Evolutionary conservation across 768 basidiomycete genomes (phyloP), one percentile per base, ranked within the genome.

Genomic region (Tylopilus rubrobrunneus): DNA sequence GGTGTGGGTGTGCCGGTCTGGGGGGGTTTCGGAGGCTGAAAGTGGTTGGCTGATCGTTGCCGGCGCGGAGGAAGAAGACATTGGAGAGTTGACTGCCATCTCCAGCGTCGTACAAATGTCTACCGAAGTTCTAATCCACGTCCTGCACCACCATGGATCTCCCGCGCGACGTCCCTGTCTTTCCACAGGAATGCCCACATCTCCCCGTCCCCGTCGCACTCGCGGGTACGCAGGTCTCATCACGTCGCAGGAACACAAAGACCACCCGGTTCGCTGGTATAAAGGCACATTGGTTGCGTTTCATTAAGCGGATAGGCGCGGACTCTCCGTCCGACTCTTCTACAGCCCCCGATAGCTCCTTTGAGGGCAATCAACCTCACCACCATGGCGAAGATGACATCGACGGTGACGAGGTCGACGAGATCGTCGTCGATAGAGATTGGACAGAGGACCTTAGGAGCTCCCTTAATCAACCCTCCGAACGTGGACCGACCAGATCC

Each of bases 371-470:
- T 37, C 74, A 68, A 33, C 45, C 59, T 12, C 71, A 58, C n/a
- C 57, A 43, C 7, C 55, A 64, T 33, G 62, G 67, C 17, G 74
- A 74, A 28, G 66, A 63, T 14, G 73, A 67, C 34, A 21, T 39
- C 28, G 59, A 70, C 9, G 71, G 63, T 7, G 75, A 74, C 29
- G 71, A 75, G 49, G 82, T 89, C 8, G 80, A 91, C 67, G 81
- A 87, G 71, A 80, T 89, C 21, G 82, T 91, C 23, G 88, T 91
- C 15, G 88, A 91, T 67, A 78, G 87, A 45, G 71, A 76, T 31
- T 87, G 85, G 86, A 72, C 77, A 3, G 82, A 83, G 51, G 81
- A 82, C 55, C 74, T 79, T 56, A 80, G 77, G 65, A 82, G 74
- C 48, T 79, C 79, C 21, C 66, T 76, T 40, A 70, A 78, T 23